Evolutionary conservation across 805 yeast genomes (phyloP), one percentile per base, ranked within the genome.

Genomic region (Candida multigemmis): DNA sequence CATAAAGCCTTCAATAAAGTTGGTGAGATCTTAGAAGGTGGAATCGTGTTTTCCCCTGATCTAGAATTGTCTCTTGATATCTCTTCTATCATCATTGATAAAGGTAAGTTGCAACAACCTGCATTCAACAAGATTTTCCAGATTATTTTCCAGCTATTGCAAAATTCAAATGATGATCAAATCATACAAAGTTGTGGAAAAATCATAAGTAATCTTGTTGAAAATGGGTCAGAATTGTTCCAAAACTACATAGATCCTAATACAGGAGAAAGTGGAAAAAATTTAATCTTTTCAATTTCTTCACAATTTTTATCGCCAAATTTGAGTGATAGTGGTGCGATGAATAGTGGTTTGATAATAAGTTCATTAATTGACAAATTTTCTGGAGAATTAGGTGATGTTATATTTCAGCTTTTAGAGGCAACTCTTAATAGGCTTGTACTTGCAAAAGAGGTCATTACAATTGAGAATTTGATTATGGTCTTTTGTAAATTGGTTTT

Each of bases 281-380:
- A 74, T 11, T 56, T 65, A 2, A 60, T 83, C n/a, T 54, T 91
- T 11, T 61, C 66, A 17, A 71, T 80, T 9, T 74, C 79, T 3
- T 71, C 82, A 3, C 75, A 75, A 41, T 70, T 85, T 27, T 62
- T 89, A 17, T 71, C 81, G 1, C 83, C 94, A 1, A 62, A 64
- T 6, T 59, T 82, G 31, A 68, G 80, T 10, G 96, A 86, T 39
- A 70, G 79, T 23, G 95, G 94, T 0, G 87, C 93, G 1, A 64
- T 77, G 53, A 78, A 81, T 32, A 71, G 83, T 23, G 96, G 89
- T 8, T 56, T 66, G 6, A 67, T 82, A 13, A 74, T 81, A 3
- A 60, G 70, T 7, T 67, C 78, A 0, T 58, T 79, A 18, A 61
- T 82, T 19, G 68, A 70, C 12, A 68, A 68, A 33, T 76, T 56